Base-by-base conservation (phyloP, 768 basidiomycete genomes). In the Mycena latifolia region DNA sequence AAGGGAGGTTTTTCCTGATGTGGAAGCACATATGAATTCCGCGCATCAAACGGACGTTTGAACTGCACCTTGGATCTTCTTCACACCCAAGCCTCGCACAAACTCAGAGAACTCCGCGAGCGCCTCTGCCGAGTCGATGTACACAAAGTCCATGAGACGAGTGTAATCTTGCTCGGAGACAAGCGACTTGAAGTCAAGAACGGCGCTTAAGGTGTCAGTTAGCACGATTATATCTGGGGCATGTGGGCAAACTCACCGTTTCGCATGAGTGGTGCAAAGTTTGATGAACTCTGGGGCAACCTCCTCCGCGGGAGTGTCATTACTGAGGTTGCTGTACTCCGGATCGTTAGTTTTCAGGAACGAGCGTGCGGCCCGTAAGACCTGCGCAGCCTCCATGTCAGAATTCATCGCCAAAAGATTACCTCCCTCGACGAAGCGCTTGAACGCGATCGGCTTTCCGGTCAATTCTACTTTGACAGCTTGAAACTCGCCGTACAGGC, bases 401-500 rank as follows among this genome's bases (percentile, higher is more conserved):
- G 51, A 33, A 31, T 35, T 35, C 51, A 33, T 33, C 1, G 51
- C 31, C 2, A 52, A 3, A 35, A 52, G 29, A 24, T 52, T 52
- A 33, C 51, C 51, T 3, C 20, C 20, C 1, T 2, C 7, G n/a
- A 33, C 31, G 31, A 52, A 52, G 33, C 51, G 33, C 20, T 52
- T 52, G n/a, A 52, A 33, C 51, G 31, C 51, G 1, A 52, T 6
- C 6, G 46, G 46, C 12, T 47, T 47, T 5, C 33, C 51, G 22
- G 51, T 52, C 8, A n/a, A 2, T 24, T n/a, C 53, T 12, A 50
- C 11, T 29, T 50, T 56, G 25, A 55, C 3, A 1, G 47, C 20
- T 17, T 50, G 63, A 14, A 64, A 39, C 46, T 64, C 63, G 35
- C 57, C 63, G 25, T 47, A 64, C 2, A 63, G 29, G 1, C 31